Evolutionary conservation across 257 asterid species (phyloP).

Genomic region (Gentiana dahurica): DNA sequence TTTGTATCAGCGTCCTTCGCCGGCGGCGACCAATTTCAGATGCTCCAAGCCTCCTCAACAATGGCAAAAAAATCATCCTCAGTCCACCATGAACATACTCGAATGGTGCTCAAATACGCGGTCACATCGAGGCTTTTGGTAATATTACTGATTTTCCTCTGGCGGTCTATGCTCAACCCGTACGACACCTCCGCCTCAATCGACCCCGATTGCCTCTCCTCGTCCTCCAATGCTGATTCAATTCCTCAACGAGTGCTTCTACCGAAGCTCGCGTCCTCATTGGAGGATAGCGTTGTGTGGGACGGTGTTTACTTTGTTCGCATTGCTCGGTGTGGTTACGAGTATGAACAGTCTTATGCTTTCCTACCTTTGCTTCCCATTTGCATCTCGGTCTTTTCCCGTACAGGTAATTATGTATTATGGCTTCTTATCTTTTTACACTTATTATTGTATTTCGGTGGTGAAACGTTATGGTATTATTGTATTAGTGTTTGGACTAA

Average conservation of each 20-base stretch:
- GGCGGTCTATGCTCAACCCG: constrained; percentile 69
- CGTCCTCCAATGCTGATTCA: constrained; percentile 12
- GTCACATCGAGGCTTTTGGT: constrained; percentile 40
- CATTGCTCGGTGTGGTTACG: constrained; percentile 83
- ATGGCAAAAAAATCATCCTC: not conserved
- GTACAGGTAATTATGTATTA: constrained; percentile 37
- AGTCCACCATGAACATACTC: constrained; percentile 11
- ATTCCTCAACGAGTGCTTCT: constrained; percentile 17
- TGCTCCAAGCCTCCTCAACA: not conserved
- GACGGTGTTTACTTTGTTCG: constrained; percentile 82
- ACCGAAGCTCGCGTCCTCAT: constrained; percentile 41
- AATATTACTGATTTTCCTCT: constrained; percentile 29
- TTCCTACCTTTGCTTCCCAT: constrained; percentile 89
- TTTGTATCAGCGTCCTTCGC: no score
- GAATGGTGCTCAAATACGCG: constrained; percentile 37
- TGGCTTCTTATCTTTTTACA: no score
- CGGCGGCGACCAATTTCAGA: no score
- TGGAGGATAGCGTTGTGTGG: constrained; percentile 87
- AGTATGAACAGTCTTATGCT: constrained; percentile 87
- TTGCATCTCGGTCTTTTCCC: constrained; percentile 51
- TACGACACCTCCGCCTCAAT: constrained; percentile 87
- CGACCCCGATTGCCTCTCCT: constrained; percentile 56
- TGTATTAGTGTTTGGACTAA: not conserved
- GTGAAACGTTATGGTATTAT: not conserved
- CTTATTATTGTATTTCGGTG: not conserved